Evolutionary conservation across 257 asterid species (phyloP), one percentile per base, ranked within the genome.

Genomic region (Orobanche coerulescens): DNA sequence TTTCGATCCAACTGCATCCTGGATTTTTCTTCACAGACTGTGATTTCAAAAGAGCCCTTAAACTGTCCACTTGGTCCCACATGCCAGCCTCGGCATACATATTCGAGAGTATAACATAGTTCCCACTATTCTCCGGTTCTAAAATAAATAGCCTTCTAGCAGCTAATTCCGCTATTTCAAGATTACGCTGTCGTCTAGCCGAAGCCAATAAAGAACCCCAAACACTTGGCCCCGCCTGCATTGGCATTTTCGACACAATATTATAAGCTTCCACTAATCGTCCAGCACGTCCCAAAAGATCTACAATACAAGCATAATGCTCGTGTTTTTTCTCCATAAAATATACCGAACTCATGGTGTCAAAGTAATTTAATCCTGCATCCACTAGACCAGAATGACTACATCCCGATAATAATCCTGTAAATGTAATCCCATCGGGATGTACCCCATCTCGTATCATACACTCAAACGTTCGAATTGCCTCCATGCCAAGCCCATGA

Each of bases 181-280:
- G 78, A 72, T 87, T 90, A 14, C 79, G 81, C 8, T 83, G 90
- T 47, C 75, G 73, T 55, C 84, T 67, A 53, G 88, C 77, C 1
- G 89, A 81, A 42, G 95, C 82, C n/a, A 87, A 82, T 49, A 90
- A 75, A 18, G 97, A 68, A 23, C 97, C 97, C 95, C 95, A 90
- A 7, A 83, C 78, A 62, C 95, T 87, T 8, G 87, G 67, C 42
- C 93, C 95, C 0, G 95, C 84, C 55, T 66, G 74, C 87, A 90
- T 76, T 47, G 95, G 90, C 96, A 90, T 87, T 64, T 31, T 57
- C 47, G 66, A 56, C 19, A 81, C 74, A 54, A 84, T 65, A 19
- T 77, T 73, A 40, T 81, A 82, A 1, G 97, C 95, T 71, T 87
- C 90, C 58, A 76, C 90, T 48, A 87, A 68, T 58, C 84, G 68